Conservation (phyloP, 345 rosid species). For the Brassica carinata region DNA sequence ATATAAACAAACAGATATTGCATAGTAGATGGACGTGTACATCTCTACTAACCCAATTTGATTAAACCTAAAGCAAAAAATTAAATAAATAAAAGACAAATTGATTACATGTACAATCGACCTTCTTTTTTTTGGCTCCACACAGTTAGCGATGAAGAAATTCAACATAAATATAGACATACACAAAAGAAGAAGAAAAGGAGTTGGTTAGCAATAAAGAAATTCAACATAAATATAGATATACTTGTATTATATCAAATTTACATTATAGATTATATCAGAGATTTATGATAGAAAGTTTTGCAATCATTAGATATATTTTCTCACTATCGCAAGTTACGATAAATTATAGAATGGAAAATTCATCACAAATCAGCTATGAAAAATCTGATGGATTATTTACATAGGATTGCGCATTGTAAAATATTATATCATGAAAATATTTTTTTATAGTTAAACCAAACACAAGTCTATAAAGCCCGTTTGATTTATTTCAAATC, state of each 20-base stretch:
- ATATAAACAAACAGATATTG: slow-evolving; percentile 1
- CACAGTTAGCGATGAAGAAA: not conserved
- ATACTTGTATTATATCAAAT: not conserved
- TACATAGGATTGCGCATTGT: not conserved
- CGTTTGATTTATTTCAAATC: not conserved
- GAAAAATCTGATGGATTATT: not conserved
- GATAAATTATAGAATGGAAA: not conserved
- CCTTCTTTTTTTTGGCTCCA: not conserved
- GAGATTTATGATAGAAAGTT: not conserved
- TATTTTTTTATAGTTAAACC: not conserved
- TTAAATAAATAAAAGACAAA: not conserved
- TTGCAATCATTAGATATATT: not conserved
- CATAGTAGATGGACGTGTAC: slow-evolving; percentile 26
- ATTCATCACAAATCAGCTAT: not conserved
- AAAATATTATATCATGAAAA: not conserved
- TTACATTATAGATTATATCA: not conserved
- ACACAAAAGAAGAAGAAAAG: not conserved
- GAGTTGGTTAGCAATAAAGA: not conserved
- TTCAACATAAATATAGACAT: not conserved
- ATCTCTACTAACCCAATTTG: slow-evolving; percentile 25
- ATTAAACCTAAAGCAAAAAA: slow-evolving; percentile 11
- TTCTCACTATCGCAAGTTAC: not conserved
- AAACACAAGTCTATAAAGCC: not conserved
- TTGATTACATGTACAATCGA: not conserved
- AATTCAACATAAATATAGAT: not conserved